Evolutionary conservation across 1,139 yeast species (phyloP).

Genomic region (Keqinozyma sinolaborantium): DNA sequence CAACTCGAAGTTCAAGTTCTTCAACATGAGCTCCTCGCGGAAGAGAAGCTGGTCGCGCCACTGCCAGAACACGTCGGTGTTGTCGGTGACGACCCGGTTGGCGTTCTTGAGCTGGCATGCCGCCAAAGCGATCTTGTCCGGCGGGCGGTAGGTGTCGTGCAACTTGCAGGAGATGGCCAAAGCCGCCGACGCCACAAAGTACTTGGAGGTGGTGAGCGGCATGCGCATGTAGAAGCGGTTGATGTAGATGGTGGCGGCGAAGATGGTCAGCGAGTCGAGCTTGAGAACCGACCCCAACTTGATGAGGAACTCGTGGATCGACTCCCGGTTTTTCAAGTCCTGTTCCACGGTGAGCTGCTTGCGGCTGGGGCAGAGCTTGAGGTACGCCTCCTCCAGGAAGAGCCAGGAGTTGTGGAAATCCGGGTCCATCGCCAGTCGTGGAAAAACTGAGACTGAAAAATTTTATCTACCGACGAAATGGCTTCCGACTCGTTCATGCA

Average conservation of each 20-base stretch:
- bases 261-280: constrained; percentile 41
- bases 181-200: constrained; percentile 46
- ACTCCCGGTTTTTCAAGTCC: constrained; percentile 36
- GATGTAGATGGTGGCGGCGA: constrained; percentile 41
- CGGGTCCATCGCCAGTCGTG: too few species aligned
- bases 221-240: constrained; percentile 41
- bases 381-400: constrained; percentile 28
- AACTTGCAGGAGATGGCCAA: constrained; percentile 41
- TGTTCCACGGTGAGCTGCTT: constrained; percentile 24
- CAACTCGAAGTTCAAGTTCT: constrained; percentile 39
- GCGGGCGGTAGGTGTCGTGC: constrained; percentile 41
- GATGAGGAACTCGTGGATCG: constrained; percentile 39
- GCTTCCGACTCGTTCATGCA: constrained; percentile 54
- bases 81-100: constrained; percentile 32
- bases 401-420: constrained; percentile 31
- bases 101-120: constrained; percentile 33
- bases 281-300: constrained; percentile 34
- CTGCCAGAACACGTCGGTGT: constrained; percentile 40
- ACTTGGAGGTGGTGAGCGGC: constrained; percentile 44
- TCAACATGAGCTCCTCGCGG: constrained; percentile 41
- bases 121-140: constrained; percentile 40
- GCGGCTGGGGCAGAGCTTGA: constrained; percentile 30
- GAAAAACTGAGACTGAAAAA: too few species aligned
- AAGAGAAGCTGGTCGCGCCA: constrained; percentile 46
- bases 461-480: too few species aligned